Evolutionary conservation across 345 rosid species (phyloP).

Genomic region (Mangifera indica): DNA sequence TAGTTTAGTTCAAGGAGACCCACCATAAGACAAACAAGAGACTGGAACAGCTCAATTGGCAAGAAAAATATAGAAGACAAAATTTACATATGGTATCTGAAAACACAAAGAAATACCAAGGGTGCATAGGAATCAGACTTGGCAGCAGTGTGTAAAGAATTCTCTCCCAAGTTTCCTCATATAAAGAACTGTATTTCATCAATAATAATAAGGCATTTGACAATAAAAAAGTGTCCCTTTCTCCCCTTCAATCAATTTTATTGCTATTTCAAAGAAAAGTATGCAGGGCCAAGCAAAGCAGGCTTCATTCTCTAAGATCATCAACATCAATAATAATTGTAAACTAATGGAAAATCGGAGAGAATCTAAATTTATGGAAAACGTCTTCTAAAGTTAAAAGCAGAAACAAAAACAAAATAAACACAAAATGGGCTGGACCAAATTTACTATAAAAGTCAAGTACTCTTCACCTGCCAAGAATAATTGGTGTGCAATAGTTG

Average conservation of each 20-base stretch:
- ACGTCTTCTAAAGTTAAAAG: not conserved
- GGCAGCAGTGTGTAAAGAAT: not conserved
- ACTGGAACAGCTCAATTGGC: not conserved
- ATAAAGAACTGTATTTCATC: not conserved
- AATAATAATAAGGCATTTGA: not conserved
- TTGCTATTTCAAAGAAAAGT: not conserved
- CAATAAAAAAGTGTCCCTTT: not conserved
- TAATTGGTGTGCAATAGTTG: conserved; percentile 78
- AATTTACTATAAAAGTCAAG: conserved; percentile 6
- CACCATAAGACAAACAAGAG: not conserved
- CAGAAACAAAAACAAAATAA: not conserved
- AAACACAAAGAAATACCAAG: not conserved
- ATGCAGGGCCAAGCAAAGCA: not conserved
- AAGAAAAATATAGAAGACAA: not conserved
- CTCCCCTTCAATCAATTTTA: not conserved
- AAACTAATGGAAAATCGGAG: not conserved
- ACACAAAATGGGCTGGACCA: not conserved
- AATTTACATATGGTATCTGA: not conserved
- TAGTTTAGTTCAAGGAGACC: not conserved
- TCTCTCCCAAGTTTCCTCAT: not conserved
- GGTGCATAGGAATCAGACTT: not conserved
- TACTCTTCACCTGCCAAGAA: conserved; percentile 69
- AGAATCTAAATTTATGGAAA: not conserved
- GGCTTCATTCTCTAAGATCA: conserved; percentile 2
- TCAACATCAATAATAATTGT: not conserved